phyloP scores from a whole-genome alignment of 768 basidiomycete genomes.

The Boletus rufocinnamomeus region DNA sequence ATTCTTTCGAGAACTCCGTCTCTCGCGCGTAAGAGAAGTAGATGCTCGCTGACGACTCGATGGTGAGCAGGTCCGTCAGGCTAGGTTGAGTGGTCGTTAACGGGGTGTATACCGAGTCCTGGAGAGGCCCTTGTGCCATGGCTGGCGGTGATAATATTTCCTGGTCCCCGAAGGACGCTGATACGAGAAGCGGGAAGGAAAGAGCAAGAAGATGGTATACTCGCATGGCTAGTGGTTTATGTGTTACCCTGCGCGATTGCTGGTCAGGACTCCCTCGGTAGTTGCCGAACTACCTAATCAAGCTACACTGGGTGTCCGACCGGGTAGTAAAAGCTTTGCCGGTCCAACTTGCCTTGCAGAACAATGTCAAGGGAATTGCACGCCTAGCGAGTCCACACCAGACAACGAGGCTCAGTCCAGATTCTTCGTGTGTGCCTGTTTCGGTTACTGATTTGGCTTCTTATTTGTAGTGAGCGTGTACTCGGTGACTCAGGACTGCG shows the following conservation, averaged over 20 bases:
- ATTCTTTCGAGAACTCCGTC: constrained; percentile 54
- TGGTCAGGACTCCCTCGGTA: background rate
- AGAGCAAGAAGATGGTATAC: constrained; percentile 27
- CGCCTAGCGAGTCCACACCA: background rate
- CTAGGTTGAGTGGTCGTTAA: constrained; percentile 51
- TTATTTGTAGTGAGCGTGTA: no score
- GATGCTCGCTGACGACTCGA: constrained; percentile 73
- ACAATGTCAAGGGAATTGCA: background rate
- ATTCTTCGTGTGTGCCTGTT: background rate
- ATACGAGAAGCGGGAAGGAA: constrained; percentile 32
- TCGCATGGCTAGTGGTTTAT: constrained; percentile 18
- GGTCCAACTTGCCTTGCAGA: no score
- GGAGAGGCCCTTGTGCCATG: constrained; percentile 14
- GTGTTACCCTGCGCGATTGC: background rate
- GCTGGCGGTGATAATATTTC: constrained; percentile 20
- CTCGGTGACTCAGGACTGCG: no score
- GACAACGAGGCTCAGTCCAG: background rate
- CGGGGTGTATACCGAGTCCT: constrained; percentile 33
- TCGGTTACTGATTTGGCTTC: background rate
- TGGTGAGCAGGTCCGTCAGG: constrained; percentile 75
- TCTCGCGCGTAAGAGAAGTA: constrained; percentile 85
- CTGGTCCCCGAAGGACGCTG: constrained; percentile 35
- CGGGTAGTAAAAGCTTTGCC: no score
- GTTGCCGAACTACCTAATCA: constrained; percentile 4
- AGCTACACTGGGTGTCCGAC: background rate